Percentiles rank a stretch among this genome's conserved stretches.
Evolutionary conservation across 225 moss, liverwort and hornwort genomes (phyloP).

Genomic region (Rhytidiadelphus loreus): DNA sequence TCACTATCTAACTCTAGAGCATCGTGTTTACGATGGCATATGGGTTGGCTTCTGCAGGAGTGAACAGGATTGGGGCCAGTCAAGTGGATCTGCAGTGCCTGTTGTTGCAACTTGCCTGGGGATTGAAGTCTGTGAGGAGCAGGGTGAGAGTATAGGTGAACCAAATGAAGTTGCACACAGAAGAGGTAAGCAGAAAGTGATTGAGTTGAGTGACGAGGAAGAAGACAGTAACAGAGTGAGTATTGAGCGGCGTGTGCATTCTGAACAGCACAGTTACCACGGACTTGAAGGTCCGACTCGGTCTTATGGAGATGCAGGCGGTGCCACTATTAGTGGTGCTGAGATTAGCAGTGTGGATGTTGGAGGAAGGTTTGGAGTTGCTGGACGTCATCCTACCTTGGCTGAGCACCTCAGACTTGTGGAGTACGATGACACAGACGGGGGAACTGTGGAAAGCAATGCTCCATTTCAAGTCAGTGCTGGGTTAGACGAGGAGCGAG

Average conservation of each 20-base stretch:
- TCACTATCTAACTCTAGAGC: not conserved
- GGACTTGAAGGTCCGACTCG: conserved; percentile 32
- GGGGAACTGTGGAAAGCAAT: conserved; percentile 40
- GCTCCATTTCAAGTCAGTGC: conserved; percentile 31
- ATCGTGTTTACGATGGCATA: not conserved
- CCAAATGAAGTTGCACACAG: conserved; percentile 26
- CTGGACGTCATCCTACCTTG: conserved; percentile 9
- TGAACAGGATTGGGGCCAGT: conserved; percentile 48
- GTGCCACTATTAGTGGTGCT: conserved; percentile 38
- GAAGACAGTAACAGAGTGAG: conserved; percentile 53
- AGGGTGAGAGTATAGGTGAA: conserved; percentile 51
- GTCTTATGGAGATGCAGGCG: conserved; percentile 39
- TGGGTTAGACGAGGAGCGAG: conserved; percentile 18
- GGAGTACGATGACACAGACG: conserved; percentile 33
- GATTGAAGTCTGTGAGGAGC: conserved; percentile 40
- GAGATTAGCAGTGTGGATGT: conserved; percentile 50
- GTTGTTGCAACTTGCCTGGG: conserved; percentile 12
- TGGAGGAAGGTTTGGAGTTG: conserved; percentile 28
- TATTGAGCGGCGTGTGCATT: conserved; percentile 42
- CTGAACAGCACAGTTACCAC: conserved; percentile 42
- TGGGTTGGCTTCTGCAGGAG: conserved; percentile 14
- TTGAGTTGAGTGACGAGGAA: conserved; percentile 52
- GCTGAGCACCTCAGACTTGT: conserved; percentile 22
- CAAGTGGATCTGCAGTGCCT: conserved; percentile 35
- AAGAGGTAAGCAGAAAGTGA: conserved; percentile 50